Conservation (phyloP, 495 filamentous ascomycete species). For the Aspergillus conjunctus region DNA sequence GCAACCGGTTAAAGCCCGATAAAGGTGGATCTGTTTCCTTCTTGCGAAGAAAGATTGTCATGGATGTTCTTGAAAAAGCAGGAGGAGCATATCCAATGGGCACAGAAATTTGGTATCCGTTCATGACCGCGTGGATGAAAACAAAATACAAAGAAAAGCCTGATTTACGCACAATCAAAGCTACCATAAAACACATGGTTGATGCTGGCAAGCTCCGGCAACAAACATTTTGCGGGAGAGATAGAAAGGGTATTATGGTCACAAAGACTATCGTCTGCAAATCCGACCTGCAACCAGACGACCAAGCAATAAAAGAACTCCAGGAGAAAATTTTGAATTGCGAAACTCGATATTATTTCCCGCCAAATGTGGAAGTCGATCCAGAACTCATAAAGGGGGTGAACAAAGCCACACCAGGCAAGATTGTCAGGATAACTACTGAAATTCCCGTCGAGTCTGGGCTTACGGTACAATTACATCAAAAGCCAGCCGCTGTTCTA, state of each 20-base stretch:
- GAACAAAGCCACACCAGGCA: slow-evolving; percentile 9
- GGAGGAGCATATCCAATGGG: slow-evolving; percentile 74
- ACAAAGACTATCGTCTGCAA: slow-evolving; percentile 58
- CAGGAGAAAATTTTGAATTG: slow-evolving; percentile 53
- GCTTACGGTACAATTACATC: slow-evolving; percentile 41
- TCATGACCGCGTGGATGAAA: slow-evolving; percentile 62
- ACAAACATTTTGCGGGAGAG: slow-evolving; percentile 63
- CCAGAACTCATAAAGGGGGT: slow-evolving; percentile 31
- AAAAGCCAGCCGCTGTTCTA: slow-evolving; percentile 39
- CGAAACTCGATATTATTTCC: slow-evolving; percentile 34
- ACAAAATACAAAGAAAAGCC: slow-evolving; percentile 46
- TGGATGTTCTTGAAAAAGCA: slow-evolving; percentile 68
- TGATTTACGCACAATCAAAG: slow-evolving; percentile 53
- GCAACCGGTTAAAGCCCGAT: slow-evolving; percentile 18
- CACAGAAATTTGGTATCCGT: slow-evolving; percentile 72
- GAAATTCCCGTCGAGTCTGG: slow-evolving; percentile 36
- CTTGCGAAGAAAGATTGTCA: slow-evolving; percentile 62
- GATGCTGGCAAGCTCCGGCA: slow-evolving; percentile 60
- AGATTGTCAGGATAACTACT: slow-evolving; percentile 10
- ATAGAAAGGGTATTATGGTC: slow-evolving; percentile 53
- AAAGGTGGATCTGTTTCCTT: slow-evolving; percentile 50
- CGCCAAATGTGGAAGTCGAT: slow-evolving; percentile 37
- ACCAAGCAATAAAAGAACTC: slow-evolving; percentile 53
- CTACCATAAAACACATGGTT: slow-evolving; percentile 62
- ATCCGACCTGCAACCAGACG: slow-evolving; percentile 49